These are phyloP conservation scores for Carex pumila DNA, from an alignment of 176 grass and related monocot genomes.

Conservation along the genomic window DNA sequence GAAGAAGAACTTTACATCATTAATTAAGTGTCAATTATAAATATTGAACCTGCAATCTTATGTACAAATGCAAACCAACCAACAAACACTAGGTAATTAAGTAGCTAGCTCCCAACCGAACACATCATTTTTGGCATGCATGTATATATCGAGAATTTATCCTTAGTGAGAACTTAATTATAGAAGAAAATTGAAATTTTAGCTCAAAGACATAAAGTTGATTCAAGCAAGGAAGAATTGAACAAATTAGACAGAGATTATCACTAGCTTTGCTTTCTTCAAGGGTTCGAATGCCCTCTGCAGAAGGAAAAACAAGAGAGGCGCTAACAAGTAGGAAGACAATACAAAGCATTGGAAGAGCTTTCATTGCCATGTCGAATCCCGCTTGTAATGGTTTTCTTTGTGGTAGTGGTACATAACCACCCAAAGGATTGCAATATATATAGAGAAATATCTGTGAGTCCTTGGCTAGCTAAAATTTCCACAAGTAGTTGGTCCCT, in stretches of 20 bases:
- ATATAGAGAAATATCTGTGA: no score
- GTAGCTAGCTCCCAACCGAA: no score
- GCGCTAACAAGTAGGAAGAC: neutral
- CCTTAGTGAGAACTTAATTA: neutral
- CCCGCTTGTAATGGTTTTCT: no score
- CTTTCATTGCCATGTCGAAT: neutral
- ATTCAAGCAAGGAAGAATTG: no score
- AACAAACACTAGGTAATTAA: neutral
- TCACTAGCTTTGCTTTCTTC: neutral
- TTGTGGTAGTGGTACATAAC: no score
- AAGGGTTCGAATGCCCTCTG: neutral
- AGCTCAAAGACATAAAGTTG: no score
- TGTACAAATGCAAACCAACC: neutral
- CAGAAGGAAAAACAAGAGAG: neutral
- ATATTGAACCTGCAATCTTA: neutral
- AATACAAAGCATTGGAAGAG: neutral
- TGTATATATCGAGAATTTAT: neutral
- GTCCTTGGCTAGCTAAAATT: no score
- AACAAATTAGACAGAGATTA: neutral
- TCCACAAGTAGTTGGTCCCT: no score
- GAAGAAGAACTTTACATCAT: neutral
- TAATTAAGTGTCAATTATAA: neutral
- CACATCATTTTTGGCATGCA: neutral
- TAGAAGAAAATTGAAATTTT: no score
- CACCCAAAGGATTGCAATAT: no score